Evolutionary conservation across 176 grass and related monocot genomes (phyloP).

Genomic region (Hyparrhenia diplandra): DNA sequence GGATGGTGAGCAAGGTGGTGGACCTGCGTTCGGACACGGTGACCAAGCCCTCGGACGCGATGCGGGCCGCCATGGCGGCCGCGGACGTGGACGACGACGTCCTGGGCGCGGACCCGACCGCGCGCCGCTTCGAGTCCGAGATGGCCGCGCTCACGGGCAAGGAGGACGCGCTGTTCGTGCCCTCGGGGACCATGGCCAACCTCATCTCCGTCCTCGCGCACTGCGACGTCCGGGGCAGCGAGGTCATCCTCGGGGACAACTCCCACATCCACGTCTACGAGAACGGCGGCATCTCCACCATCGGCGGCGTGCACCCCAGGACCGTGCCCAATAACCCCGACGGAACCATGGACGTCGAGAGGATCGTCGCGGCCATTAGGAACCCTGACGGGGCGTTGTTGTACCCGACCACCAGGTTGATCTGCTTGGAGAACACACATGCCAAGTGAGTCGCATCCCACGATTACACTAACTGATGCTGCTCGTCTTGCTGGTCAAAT

Average conservation of each 20-base stretch:
- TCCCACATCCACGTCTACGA: slow-evolving; percentile 93
- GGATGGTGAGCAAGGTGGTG: slow-evolving; percentile 63
- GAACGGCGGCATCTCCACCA: slow-evolving; percentile 86
- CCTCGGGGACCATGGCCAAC: slow-evolving; percentile 97
- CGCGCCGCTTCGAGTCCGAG: slow-evolving; percentile 55
- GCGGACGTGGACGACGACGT: slow-evolving; percentile 94
- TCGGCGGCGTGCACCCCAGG: slow-evolving; percentile 80
- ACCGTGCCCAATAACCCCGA: slow-evolving; percentile 63
- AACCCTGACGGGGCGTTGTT: slow-evolving; percentile 34
- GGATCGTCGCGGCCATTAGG: slow-evolving; percentile 65
- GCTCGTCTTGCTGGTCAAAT: background rate
- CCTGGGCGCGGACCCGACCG: slow-evolving; percentile 73
- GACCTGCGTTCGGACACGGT: slow-evolving; percentile 96
- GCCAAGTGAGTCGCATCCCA: slow-evolving; percentile 62
- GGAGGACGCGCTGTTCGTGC: slow-evolving; percentile 85
- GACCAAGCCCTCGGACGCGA: slow-evolving; percentile 74
- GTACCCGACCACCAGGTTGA: slow-evolving; percentile 77
- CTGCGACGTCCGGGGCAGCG: slow-evolving; percentile 78
- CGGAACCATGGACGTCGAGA: slow-evolving; percentile 79
- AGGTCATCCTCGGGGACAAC: slow-evolving; percentile 80
- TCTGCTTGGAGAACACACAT: slow-evolving; percentile 97
- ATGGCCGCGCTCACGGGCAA: slow-evolving; percentile 75
- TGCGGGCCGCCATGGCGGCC: slow-evolving; percentile 83
- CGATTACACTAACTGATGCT: background rate
- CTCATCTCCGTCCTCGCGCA: slow-evolving; percentile 82